Percentiles rank a stretch among this genome's conserved stretches.
These are phyloP conservation scores for Iris pallida DNA, from an alignment of 116 monocot genomes.

Conservation along the genomic window DNA sequence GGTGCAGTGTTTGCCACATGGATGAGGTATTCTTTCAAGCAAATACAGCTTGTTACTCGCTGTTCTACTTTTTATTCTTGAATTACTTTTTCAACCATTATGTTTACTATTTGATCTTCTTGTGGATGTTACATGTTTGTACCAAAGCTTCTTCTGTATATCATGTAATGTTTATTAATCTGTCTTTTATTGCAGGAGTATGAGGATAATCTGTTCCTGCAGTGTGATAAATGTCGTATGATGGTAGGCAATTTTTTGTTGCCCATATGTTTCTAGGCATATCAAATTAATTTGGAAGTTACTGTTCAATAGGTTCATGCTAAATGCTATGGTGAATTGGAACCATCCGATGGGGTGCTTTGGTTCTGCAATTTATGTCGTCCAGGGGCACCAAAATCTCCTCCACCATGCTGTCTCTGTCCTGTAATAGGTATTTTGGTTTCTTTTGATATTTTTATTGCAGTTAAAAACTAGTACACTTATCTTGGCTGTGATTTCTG, in stretches of 20 bases:
- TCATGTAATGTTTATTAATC: background rate
- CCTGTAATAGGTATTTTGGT: conserved; percentile 65
- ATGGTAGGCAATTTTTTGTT: conserved; percentile 47
- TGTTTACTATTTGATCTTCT: conserved; percentile 2
- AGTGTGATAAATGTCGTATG: conserved; percentile 98
- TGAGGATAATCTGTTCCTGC: conserved; percentile 91
- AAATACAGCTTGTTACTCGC: too few relatives aligned
- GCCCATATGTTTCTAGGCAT: background rate
- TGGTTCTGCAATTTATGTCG: conserved; percentile 98
- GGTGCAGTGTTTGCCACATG: conserved; percentile 95
- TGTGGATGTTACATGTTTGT: background rate
- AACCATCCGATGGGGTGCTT: conserved; percentile 79
- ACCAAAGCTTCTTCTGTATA: background rate
- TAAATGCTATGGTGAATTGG: conserved; percentile 93
- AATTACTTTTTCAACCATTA: background rate
- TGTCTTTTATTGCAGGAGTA: conserved; percentile 66
- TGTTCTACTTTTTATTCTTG: too few relatives aligned
- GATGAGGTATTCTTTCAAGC: conserved; percentile 92
- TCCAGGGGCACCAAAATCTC: conserved; percentile 59
- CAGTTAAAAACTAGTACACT: background rate
- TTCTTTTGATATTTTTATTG: background rate
- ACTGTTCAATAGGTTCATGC: conserved; percentile 74
- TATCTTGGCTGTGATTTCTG: conserved; percentile 1
- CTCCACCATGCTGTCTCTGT: conserved; percentile 91
- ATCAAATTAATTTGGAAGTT: background rate